Conservation (phyloP, 192 early-diverging fungal species). For the Anaeromyces robustus region DNA sequence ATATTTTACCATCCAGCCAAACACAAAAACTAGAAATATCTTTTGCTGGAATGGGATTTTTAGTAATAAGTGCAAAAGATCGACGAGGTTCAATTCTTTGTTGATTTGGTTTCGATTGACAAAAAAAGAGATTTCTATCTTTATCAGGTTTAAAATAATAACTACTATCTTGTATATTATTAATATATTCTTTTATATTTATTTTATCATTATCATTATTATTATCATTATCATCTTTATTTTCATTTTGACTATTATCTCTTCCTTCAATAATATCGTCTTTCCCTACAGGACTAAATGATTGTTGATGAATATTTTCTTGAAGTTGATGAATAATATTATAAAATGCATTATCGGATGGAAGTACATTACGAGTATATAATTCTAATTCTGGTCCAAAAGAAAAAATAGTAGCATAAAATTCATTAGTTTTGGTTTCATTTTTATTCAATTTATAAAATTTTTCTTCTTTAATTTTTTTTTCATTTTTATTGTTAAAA, state of each 20-base stretch:
- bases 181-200: neutral
- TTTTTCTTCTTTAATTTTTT: neutral
- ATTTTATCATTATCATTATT: neutral
- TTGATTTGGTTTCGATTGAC: neutral
- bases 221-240: neutral
- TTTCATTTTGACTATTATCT: neutral
- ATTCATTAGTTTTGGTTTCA: neutral
- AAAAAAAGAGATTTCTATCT: neutral
- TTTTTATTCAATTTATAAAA: neutral
- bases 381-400: neutral
- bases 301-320: neutral
- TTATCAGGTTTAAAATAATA: neutral
- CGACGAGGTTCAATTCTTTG: neutral
- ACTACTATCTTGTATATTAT: neutral
- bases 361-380: neutral
- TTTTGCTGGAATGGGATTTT: neutral
- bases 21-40: neutral
- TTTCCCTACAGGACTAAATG: neutral
- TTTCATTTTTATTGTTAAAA: too few relatives aligned
- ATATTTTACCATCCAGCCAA: neutral
- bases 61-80: neutral
- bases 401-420: neutral
- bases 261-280: neutral
- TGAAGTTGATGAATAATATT: neutral
- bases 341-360: neutral